Evolutionary conservation across 139 green algal species (phyloP), one percentile per base, ranked within the genome.

Genomic region (Tetraselmis chui): DNA sequence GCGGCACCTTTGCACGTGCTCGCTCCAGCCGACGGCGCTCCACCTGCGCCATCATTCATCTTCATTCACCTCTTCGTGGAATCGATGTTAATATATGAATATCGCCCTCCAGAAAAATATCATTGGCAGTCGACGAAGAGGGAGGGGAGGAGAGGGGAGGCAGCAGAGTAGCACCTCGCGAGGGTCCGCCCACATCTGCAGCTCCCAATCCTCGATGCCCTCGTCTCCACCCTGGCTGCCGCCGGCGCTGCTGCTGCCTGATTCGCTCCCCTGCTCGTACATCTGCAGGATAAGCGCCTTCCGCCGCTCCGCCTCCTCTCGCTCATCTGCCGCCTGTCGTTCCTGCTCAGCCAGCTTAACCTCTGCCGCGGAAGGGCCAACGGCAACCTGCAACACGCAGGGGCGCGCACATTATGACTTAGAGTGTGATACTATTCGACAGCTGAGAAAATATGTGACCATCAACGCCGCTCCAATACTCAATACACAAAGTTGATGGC

Each of bases 241-340:
- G 23, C 87, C 85, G 18, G 79, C 82, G 0, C 75, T 80, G 30
- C 32, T 87, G 75, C 59, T 85, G 29, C 31, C 78, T n/a, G n/a
- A n/a, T 25, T 67, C 28, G 76, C 79, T 29, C 27, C 67, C 79
- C 1, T 85, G 83, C 2, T 83, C 83, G 26, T 79, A 85, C 23
- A 96, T 92, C 77, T 92, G 89, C 83, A 92, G 76, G 75, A 95
- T 97, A 90, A 91, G 95, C 0, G 87, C 87, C 84, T 91, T 90
- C 31, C 80, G 77, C 25, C 80, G 74, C 81, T 90, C 84, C n/a
- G 81, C 31, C 24, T 30, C 24, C 77, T 80, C 32, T 29, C 22
- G 31, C 27, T 59, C 77, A 23, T 76, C 76, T 5, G 75, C 82
- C 28, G 5, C 25, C 32, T 85, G 76, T 80, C 0, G 77, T 84